Evolutionary conservation across 495 filamentous ascomycete genomes (phyloP).

Genomic region (Aspergillus sclerotiicarbonarius): DNA sequence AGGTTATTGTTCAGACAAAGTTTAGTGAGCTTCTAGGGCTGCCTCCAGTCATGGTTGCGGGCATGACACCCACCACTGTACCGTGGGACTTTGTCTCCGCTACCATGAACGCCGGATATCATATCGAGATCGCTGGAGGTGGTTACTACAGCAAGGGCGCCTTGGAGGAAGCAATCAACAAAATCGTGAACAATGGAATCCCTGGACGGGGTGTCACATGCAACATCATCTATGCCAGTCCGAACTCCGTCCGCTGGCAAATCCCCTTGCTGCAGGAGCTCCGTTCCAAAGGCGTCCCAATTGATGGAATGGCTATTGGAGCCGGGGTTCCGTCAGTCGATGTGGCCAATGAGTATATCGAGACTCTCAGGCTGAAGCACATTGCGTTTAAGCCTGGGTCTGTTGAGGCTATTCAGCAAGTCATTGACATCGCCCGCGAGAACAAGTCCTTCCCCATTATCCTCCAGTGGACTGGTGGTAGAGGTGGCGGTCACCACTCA

Average conservation of each 20-base stretch:
- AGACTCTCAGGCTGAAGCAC: slow-evolving; percentile 45
- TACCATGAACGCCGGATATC: slow-evolving; percentile 39
- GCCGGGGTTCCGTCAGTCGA: slow-evolving; percentile 50
- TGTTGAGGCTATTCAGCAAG: slow-evolving; percentile 42
- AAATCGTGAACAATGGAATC: slow-evolving; percentile 24
- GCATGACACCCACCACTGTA: slow-evolving; percentile 44
- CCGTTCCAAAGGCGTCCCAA: slow-evolving; percentile 23
- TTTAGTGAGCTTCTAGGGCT: slow-evolving; percentile 33
- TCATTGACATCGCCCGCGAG: slow-evolving; percentile 45
- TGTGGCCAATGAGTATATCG: slow-evolving; percentile 45
- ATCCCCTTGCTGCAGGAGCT: slow-evolving; percentile 29
- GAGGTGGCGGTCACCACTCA: slow-evolving; percentile 52
- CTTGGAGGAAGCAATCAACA: slow-evolving; percentile 30
- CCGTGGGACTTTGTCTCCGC: slow-evolving; percentile 38
- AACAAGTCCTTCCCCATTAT: slow-evolving; percentile 47
- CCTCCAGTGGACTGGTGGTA: slow-evolving; percentile 52
- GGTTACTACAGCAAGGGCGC: slow-evolving; percentile 28
- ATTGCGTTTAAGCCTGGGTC: slow-evolving; percentile 53
- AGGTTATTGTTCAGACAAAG: slow-evolving; percentile 30
- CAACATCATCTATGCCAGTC: slow-evolving; percentile 42
- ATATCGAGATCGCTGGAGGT: slow-evolving; percentile 39
- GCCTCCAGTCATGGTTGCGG: slow-evolving; percentile 44
- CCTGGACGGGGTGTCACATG: slow-evolving; percentile 34
- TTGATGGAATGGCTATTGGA: slow-evolving; percentile 45
- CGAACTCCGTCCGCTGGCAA: slow-evolving; percentile 36